Conservation (phyloP, 2,329 filamentous ascomycete species). For the Nannizziopsis barbatae region DNA sequence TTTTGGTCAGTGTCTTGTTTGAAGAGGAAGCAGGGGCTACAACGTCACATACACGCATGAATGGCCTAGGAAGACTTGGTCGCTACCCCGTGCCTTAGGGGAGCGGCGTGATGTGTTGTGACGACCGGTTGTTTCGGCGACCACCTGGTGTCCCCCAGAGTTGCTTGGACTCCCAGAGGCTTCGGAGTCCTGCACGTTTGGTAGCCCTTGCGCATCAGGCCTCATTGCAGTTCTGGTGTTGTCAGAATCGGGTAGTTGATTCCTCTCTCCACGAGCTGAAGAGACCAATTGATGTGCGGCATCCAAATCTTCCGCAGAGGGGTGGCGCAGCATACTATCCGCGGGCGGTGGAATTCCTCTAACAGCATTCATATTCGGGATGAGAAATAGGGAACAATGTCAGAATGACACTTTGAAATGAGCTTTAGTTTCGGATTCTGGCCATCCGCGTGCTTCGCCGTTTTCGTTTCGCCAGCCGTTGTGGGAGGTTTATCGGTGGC, state of each 20-base stretch:
- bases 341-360: conserved; percentile 8
- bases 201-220: conserved; percentile 15
- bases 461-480: too few relatives aligned
- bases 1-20: too few relatives aligned
- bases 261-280: conserved; percentile 35
- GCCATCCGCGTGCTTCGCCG: too few relatives aligned
- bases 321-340: conserved; percentile 26
- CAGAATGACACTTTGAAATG: neutral
- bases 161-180: neutral
- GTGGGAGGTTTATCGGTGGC: too few relatives aligned
- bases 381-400: neutral
- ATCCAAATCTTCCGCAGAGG: conserved; percentile 38
- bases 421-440: neutral
- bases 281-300: conserved; percentile 40
- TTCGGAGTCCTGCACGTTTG: conserved; percentile 16
- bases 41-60: conserved; percentile 30
- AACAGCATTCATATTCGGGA: conserved; percentile 6
- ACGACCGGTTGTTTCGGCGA: conserved; percentile 11
- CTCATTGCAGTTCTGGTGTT: conserved; percentile 17
- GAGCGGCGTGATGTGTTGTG: conserved; percentile 22
- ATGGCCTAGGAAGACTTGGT: conserved; percentile 32
- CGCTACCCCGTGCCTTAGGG: conserved; percentile 27
- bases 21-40: neutral
- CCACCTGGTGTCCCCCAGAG: conserved; percentile 1
- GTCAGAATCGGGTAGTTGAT: conserved; percentile 24